Conservation (phyloP, 352 stramenopile genomes). For the Peronospora belbahrii region DNA sequence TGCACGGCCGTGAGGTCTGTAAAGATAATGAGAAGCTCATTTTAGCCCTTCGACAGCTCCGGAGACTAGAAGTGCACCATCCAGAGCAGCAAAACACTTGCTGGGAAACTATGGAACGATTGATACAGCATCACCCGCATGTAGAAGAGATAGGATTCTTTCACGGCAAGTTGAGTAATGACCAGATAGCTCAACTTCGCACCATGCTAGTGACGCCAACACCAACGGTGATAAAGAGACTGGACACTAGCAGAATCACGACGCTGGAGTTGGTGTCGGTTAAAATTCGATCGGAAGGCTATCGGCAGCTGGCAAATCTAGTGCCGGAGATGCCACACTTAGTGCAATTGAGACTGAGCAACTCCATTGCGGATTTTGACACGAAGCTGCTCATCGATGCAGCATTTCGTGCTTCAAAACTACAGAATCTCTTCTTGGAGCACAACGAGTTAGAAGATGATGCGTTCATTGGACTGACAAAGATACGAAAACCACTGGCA, state of each 20-base stretch:
- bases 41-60: slow-evolving; percentile 30
- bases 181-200: slow-evolving; percentile 36
- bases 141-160: slow-evolving; percentile 60
- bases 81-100: slow-evolving; percentile 54
- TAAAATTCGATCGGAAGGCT: slow-evolving; percentile 40
- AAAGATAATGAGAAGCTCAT: slow-evolving; percentile 40
- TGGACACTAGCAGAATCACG: slow-evolving; percentile 19
- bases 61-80: slow-evolving; percentile 65
- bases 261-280: slow-evolving; percentile 64
- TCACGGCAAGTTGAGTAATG: slow-evolving; percentile 51
- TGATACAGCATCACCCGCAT: slow-evolving; percentile 27
- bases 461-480: slow-evolving; percentile 34
- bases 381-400: slow-evolving; percentile 40
- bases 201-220: slow-evolving; percentile 14
- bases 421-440: slow-evolving; percentile 53
- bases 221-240: slow-evolving; percentile 3
- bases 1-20: slow-evolving; percentile 58
- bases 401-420: slow-evolving; percentile 24
- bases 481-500: slow-evolving; percentile 16
- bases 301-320: slow-evolving; percentile 39
- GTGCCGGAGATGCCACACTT: slow-evolving; percentile 33
- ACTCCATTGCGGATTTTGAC: slow-evolving; percentile 51
- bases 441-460: slow-evolving; percentile 75
- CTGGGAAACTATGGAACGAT: slow-evolving; percentile 27
- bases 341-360: slow-evolving; percentile 45